Base-by-base conservation (phyloP, 2,329 filamentous ascomycete genomes). In the Dactylellina sp. region DNA sequence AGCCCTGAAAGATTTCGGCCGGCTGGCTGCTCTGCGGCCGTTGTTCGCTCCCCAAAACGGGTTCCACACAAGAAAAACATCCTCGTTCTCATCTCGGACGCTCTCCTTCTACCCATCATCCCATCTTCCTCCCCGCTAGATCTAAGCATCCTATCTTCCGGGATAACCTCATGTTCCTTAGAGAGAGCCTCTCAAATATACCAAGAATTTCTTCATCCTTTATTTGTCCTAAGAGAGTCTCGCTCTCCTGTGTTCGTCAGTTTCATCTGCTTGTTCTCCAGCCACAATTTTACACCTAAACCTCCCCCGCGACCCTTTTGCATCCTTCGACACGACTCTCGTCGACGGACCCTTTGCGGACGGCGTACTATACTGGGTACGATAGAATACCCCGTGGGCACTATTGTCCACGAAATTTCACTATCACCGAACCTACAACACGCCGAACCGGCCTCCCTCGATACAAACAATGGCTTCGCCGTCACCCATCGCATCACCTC, bases 381-480 rank as follows among this genome's bases (percentile, higher is more conserved):
- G 25, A 60, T 52, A 52, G 22, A 57, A 37, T 37, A 55, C 42
- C 40, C 24, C 12, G 64, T 70, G 64, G 64, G 42, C 64, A 37
- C 32, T 56, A 22, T 47, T 62, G 64, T 70, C 64, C 64, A 62
- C 64, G 32, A 35, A 35, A 22, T 46, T 59, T 62, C 39, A 37
- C 37, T 18, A 35, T 20, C 24, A 46, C 20, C 12, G 12, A 20
- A n/a, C 6, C 14, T 40, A 47, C 25, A 28, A 64, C 52, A 40
- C 50, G 22, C 42, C 32, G 49, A n/a, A 37, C 16, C 49, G 28
- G n/a, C 37, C n/a, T 46, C 24, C 42, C 56, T 71, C 42, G 35
- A 42, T 53, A 60, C 39, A 55, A 42, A 65, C 68, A 65, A 72
- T 72, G 68, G 68, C 68, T 22, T 72, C 68, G 22, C 68, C 68